phyloP scores from a whole-genome alignment of 495 filamentous ascomycete genomes.

The Coniosporium apollinis region DNA sequence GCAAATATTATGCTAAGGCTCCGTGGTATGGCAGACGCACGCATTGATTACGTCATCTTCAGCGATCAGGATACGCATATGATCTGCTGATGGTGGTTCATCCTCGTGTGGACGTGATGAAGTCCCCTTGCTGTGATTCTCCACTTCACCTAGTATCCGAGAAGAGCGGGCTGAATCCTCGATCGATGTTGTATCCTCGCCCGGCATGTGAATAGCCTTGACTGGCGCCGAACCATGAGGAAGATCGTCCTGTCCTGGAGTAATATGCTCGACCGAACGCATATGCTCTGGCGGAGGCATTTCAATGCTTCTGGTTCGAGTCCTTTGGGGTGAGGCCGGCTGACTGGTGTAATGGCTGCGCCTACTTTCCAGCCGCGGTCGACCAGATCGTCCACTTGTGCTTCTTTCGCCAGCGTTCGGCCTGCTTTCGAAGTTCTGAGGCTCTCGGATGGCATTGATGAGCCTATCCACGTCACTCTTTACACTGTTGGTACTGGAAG shows the following conservation, averaged over 20 bases:
- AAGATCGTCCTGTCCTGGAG: slow-evolving; percentile 25
- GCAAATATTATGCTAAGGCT: too few relatives aligned
- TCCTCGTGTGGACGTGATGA: too few relatives aligned
- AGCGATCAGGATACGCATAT: slow-evolving; percentile 57
- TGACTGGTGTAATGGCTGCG: too few relatives aligned
- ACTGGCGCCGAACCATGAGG: slow-evolving; percentile 26
- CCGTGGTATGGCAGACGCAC: too few relatives aligned
- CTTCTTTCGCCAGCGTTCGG: too few relatives aligned
- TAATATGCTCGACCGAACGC: slow-evolving; percentile 12
- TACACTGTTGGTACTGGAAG: slow-evolving; percentile 29
- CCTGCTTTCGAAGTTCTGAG: slow-evolving; percentile 28
- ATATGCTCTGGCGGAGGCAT: background rate
- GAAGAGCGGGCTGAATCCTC: slow-evolving; percentile 4
- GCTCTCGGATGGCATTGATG: slow-evolving; percentile 57
- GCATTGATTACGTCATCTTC: slow-evolving; percentile 89
- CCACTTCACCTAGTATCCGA: slow-evolving; percentile 6
- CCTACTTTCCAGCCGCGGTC: slow-evolving; percentile 2
- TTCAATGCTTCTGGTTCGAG: too few relatives aligned
- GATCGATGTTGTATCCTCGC: slow-evolving; percentile 10
- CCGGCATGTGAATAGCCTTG: slow-evolving; percentile 27
- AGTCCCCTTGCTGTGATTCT: background rate
- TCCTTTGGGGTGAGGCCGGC: too few relatives aligned
- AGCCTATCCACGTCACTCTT: slow-evolving; percentile 55
- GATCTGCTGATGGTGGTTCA: slow-evolving; percentile 17
- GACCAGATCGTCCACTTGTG: background rate